Percentiles rank a stretch among this genome's conserved stretches.
Evolutionary conservation across 2,329 filamentous ascomycete species (phyloP).

Genomic region (Epichloe hybrida): DNA sequence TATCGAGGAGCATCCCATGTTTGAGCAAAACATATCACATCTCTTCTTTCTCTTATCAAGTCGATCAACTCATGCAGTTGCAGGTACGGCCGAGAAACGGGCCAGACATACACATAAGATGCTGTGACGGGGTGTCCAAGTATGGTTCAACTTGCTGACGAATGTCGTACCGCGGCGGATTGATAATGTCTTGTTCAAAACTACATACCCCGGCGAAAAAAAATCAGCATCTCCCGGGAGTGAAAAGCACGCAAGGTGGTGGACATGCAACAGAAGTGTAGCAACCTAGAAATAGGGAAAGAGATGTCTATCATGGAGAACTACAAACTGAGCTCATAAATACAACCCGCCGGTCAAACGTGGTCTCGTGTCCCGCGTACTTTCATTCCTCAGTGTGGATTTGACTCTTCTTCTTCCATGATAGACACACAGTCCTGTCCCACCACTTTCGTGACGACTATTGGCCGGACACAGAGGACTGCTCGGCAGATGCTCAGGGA

Average conservation of each 20-base stretch:
- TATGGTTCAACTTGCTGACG: too few relatives aligned
- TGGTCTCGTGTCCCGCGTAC: background rate
- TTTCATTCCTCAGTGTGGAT: slow-evolving; percentile 2
- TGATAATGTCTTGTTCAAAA: too few relatives aligned
- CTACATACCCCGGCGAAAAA: too few relatives aligned
- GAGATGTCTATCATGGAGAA: background rate
- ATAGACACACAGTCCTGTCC: slow-evolving; percentile 36
- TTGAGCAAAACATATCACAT: background rate
- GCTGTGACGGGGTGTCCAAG: too few relatives aligned
- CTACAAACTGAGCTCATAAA: background rate
- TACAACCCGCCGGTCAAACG: background rate
- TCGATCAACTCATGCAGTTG: too few relatives aligned
- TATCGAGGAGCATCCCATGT: slow-evolving; percentile 1
- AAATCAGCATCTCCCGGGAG: too few relatives aligned
- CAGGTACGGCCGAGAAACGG: too few relatives aligned
- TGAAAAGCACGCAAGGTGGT: background rate
- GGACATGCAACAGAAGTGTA: background rate
- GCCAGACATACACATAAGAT: too few relatives aligned
- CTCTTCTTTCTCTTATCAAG: too few relatives aligned
- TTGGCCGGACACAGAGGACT: slow-evolving; percentile 40
- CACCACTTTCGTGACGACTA: slow-evolving; percentile 27
- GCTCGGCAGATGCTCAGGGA: slow-evolving; percentile 36
- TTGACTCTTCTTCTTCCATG: slow-evolving; percentile 25
- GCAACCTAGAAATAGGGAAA: background rate
- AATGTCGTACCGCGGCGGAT: too few relatives aligned